These are phyloP conservation scores for Coemansia sp. DNA, from an alignment of 192 early-diverging fungal species.

Conservation along the genomic window DNA sequence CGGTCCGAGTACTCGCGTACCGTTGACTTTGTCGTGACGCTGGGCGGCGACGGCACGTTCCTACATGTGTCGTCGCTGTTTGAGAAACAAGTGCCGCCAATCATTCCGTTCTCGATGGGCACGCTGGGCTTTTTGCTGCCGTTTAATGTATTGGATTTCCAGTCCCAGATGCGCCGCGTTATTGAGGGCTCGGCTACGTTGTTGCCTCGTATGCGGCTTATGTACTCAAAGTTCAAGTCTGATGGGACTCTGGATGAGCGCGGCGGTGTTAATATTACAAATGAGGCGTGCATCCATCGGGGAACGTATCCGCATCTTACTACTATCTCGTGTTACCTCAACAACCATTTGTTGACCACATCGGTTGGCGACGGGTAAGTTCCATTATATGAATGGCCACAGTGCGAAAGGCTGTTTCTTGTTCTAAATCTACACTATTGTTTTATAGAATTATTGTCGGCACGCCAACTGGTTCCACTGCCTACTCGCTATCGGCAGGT, in stretches of 20 bases:
- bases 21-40: conserved; percentile 88
- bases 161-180: conserved; percentile 59
- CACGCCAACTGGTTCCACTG: conserved; percentile 91
- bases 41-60: conserved; percentile 96
- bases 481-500: conserved; percentile 84
- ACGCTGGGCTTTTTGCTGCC: conserved; percentile 91
- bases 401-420: background rate
- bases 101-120: conserved; percentile 91
- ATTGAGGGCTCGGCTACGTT: conserved; percentile 66
- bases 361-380: conserved; percentile 61
- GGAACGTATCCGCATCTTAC: conserved; percentile 83
- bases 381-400: background rate
- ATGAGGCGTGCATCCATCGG: conserved; percentile 86
- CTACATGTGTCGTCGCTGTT: conserved; percentile 90
- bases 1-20: conserved; percentile 64
- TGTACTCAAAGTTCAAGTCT: conserved; percentile 60
- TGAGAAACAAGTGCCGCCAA: conserved; percentile 81
- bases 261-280: conserved; percentile 67
- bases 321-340: conserved; percentile 76
- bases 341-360: conserved; percentile 79
- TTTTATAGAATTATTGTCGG: conserved; percentile 61
- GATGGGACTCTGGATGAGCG: conserved; percentile 54
- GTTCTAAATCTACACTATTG: too few species aligned
- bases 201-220: conserved; percentile 76
- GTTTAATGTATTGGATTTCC: conserved; percentile 70